phyloP scores from a whole-genome alignment of 1,139 yeast genomes.

The Saccharomyces hybrid region DNA sequence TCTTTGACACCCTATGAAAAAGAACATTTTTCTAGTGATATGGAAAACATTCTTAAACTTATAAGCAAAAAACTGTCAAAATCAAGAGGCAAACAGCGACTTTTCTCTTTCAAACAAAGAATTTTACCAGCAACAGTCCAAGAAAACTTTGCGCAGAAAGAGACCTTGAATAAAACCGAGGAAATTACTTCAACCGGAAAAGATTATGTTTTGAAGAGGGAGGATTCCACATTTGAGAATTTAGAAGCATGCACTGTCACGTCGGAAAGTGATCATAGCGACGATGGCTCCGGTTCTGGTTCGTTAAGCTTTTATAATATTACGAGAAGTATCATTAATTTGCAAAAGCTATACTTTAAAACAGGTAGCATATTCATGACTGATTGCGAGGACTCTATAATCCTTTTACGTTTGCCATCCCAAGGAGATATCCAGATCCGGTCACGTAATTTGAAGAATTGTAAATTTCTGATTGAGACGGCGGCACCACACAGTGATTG shows the following conservation, averaged over 20 bases:
- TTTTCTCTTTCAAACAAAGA: background rate
- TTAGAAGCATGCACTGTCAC: slow-evolving; percentile 7
- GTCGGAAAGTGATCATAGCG: background rate
- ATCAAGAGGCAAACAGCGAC: background rate
- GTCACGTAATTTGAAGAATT: slow-evolving; percentile 15
- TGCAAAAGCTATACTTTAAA: slow-evolving; percentile 11
- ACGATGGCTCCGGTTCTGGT: slow-evolving; percentile 6
- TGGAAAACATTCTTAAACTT: slow-evolving; percentile 13
- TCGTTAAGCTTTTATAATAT: slow-evolving; percentile 14
- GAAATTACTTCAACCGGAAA: background rate
- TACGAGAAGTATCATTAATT: slow-evolving; percentile 7
- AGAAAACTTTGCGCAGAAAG: background rate
- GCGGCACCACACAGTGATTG: background rate
- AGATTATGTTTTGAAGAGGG: slow-evolving; percentile 1
- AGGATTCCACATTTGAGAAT: slow-evolving; percentile 6
- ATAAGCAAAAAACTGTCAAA: slow-evolving; percentile 7
- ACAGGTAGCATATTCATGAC: slow-evolving; percentile 20
- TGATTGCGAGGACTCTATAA: slow-evolving; percentile 10
- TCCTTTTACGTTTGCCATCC: slow-evolving; percentile 9
- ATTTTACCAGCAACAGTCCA: background rate
- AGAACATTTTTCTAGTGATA: slow-evolving; percentile 14
- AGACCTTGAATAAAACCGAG: background rate
- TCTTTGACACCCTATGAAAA: slow-evolving; percentile 17
- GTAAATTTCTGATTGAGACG: slow-evolving; percentile 12
- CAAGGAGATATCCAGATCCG: slow-evolving; percentile 18